Evolutionary conservation across 306 rosid genomes (phyloP), one percentile per base, ranked within the genome.

Genomic region (Cicer yamashitae): DNA sequence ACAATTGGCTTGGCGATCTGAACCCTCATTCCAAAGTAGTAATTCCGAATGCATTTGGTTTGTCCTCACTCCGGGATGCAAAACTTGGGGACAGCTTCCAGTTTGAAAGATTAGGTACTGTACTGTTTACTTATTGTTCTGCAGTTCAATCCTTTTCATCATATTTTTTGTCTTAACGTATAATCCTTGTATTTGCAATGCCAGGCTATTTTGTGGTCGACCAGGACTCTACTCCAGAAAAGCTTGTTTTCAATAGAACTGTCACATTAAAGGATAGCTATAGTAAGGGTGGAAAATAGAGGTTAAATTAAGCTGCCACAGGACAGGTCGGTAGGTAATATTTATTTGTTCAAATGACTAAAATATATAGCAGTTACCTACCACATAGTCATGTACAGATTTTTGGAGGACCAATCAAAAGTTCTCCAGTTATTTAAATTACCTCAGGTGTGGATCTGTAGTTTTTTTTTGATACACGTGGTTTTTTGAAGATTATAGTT

Each of bases 131-230:
- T 48, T 67, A 15, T 20, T 67, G 51, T 73, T 63, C 18, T 41
- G 56, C 69, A 46, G 5, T 67, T 13, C 54, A 67, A 34, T 60
- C 67, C 10, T 53, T 61, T 79, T 58, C 38, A 53, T 37, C 61
- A 3, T 3, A 10, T 52, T 75, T 60, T 50, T 52, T 59, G 8
- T 17, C 25, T 8, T 20, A 17, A 69, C 41, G 40, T 40, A 71
- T 60, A 45, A 60, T 56, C 38, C 4, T 69, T 76, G 12, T 72
- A 25, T 74, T 8, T 87, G 63, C 77, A 41, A 51, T 83, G 81
- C 9, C 88, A 96, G 99, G 99, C 15, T 96, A 92, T 88, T 96
- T 96, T 83, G 90, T 77, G 75, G 96, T 96, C 3, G 98, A 96
- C 78, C 83, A 70, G 79, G 98, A 96, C 75, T 89, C 99, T 0